phyloP scores from a whole-genome alignment of 1,139 yeast genomes.

The Suhomyces terraborum region DNA sequence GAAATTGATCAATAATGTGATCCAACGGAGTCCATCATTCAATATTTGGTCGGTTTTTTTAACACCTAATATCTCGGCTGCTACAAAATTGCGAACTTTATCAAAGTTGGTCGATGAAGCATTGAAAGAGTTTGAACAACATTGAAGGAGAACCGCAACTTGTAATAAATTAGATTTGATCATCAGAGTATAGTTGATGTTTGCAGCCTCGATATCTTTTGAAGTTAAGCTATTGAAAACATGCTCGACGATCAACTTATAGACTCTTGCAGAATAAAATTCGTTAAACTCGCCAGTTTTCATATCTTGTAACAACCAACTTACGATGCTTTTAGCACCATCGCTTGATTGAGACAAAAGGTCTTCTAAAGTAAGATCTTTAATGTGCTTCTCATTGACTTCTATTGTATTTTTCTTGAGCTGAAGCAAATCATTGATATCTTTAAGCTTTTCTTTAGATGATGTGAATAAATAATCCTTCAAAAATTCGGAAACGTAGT shows the following conservation, averaged over 20 bases:
- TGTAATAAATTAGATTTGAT: conserved; percentile 34
- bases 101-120: conserved; percentile 39
- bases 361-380: conserved; percentile 2
- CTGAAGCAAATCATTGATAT: conserved; percentile 9
- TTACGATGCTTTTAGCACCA: not conserved
- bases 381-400: not conserved
- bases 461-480: conserved; percentile 29
- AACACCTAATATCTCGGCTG: conserved; percentile 65
- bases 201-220: conserved; percentile 27
- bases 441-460: conserved; percentile 1
- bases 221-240: conserved; percentile 33
- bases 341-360: not conserved
- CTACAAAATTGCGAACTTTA: conserved; percentile 59
- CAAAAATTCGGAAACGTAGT: conserved; percentile 29
- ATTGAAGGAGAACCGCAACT: conserved; percentile 40
- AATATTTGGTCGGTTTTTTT: conserved; percentile 41
- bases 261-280: conserved; percentile 33
- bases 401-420: conserved; percentile 7
- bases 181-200: conserved; percentile 33
- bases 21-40: conserved; percentile 44
- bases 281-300: not conserved
- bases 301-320: conserved; percentile 7
- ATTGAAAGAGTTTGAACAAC: conserved; percentile 36
- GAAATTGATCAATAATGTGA: conserved; percentile 54
- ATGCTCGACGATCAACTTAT: conserved; percentile 24